These are phyloP conservation scores for Garcia nutans DNA, from an alignment of 345 rosid species.

Conservation along the genomic window DNA sequence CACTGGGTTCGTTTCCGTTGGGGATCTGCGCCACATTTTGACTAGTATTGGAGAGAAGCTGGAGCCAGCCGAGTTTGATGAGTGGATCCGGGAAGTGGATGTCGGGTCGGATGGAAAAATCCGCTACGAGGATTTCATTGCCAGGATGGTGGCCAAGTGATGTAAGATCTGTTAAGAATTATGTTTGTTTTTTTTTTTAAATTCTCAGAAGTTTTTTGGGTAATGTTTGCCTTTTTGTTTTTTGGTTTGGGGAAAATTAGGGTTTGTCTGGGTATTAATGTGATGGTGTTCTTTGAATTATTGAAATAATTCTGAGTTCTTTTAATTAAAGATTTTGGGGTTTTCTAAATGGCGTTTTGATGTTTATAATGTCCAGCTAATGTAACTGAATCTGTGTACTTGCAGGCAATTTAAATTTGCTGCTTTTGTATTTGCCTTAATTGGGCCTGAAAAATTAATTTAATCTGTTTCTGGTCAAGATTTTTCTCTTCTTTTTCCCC, in stretches of 20 bases:
- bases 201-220: constrained; percentile 11
- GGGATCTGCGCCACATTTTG: constrained; percentile 90
- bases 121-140: constrained; percentile 89
- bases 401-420: not conserved
- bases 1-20: constrained; percentile 84
- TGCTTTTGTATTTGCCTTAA: not conserved
- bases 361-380: not conserved
- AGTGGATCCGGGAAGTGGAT: constrained; percentile 98
- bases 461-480: not conserved
- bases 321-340: constrained; percentile 3
- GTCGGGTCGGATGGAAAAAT: constrained; percentile 91
- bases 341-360: not conserved
- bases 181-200: constrained; percentile 6
- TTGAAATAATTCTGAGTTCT: constrained; percentile 28
- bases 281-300: constrained; percentile 24
- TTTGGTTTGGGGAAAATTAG: constrained; percentile 11
- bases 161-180: not conserved
- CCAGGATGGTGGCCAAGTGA: constrained; percentile 98
- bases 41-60: constrained; percentile 94
- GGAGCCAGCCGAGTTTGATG: constrained; percentile 91
- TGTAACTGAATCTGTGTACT: not conserved
- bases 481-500: no score
- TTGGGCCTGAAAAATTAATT: not conserved
- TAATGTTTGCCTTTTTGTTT: not conserved
- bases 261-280: constrained; percentile 23